Conservation (phyloP, 1,284 basidiomycete species). For the Anthracocystis panici-leucophaei region DNA sequence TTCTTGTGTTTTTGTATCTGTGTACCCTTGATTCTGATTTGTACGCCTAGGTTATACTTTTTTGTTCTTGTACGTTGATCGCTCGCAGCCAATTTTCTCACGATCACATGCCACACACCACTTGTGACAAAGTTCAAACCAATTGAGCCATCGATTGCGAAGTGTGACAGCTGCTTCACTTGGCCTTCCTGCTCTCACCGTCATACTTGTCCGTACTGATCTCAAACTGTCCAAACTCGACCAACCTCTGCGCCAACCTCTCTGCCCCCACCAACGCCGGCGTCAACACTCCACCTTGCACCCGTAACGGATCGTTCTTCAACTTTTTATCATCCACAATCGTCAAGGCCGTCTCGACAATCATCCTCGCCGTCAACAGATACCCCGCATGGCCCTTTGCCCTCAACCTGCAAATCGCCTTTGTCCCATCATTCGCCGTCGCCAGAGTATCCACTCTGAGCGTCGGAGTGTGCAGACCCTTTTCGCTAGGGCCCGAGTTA, state of each 20-base stretch:
- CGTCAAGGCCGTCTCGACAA: slow-evolving; percentile 80
- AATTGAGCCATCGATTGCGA: too few species aligned
- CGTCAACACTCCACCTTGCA: slow-evolving; percentile 80
- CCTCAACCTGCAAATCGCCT: slow-evolving; percentile 75
- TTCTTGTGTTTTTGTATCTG: too few species aligned
- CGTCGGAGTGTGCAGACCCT: slow-evolving; percentile 10
- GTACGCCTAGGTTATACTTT: too few species aligned
- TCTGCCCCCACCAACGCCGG: slow-evolving; percentile 82
- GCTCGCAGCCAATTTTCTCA: too few species aligned
- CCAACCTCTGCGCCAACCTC: slow-evolving; percentile 77
- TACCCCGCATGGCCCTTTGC: slow-evolving; percentile 86
- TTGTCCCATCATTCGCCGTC: slow-evolving; percentile 71
- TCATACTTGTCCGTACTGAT: slow-evolving; percentile 69
- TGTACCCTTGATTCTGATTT: too few species aligned
- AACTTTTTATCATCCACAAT: slow-evolving; percentile 74
- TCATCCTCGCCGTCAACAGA: slow-evolving; percentile 77
- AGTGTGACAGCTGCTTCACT: slow-evolving; percentile 2
- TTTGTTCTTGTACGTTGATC: too few species aligned
- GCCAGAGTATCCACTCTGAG: slow-evolving; percentile 65
- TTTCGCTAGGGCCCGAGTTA: slow-evolving; percentile 36
- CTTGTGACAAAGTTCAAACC: too few species aligned
- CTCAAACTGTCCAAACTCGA: slow-evolving; percentile 74
- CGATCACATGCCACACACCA: too few species aligned
- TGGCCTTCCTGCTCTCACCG: slow-evolving; percentile 16
- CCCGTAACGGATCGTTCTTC: slow-evolving; percentile 66